phyloP scores from a whole-genome alignment of 371 early-diverging fungal genomes.

The Mortierella sp. region DNA sequence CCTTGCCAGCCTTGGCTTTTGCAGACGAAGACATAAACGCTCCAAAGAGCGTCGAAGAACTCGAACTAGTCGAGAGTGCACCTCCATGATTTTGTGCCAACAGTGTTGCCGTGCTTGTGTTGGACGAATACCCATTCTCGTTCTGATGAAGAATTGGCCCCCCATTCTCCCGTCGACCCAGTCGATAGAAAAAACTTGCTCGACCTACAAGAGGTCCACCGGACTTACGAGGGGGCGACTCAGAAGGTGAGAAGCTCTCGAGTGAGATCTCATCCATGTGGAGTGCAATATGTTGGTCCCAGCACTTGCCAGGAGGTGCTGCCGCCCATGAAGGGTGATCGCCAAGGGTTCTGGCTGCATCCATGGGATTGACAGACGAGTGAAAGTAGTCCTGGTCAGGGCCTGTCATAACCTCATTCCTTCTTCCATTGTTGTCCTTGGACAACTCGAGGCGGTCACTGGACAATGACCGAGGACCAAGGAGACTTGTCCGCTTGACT shows the following conservation, averaged over 20 bases:
- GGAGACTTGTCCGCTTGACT: no score
- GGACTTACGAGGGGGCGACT: neutral
- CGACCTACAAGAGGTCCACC: neutral
- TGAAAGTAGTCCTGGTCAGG: no score
- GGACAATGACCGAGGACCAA: no score
- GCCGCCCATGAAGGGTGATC: no score
- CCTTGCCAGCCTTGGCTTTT: conserved; percentile 10
- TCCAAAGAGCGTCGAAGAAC: conserved; percentile 31
- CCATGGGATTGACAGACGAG: no score
- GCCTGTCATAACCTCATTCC: no score
- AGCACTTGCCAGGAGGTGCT: neutral
- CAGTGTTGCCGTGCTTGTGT: conserved; percentile 22
- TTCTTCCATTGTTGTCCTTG: no score
- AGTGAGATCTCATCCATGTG: conserved; percentile 39
- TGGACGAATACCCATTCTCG: conserved; percentile 18
- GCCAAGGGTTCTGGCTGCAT: no score
- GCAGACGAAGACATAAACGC: conserved; percentile 13
- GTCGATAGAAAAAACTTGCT: neutral
- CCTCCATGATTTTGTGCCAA: conserved; percentile 16
- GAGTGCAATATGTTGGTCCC: conserved; percentile 31
- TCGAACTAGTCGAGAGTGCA: conserved; percentile 13
- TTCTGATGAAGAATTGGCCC: conserved; percentile 6
- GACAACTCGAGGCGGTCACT: no score
- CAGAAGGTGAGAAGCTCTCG: conserved; percentile 18
- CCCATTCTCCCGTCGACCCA: neutral